A percentile compares a stretch with the other conserved stretches of the same genome.
Evolutionary conservation across 2,329 filamentous ascomycete genomes (phyloP).

Genomic region (Chaetomium strumarium): DNA sequence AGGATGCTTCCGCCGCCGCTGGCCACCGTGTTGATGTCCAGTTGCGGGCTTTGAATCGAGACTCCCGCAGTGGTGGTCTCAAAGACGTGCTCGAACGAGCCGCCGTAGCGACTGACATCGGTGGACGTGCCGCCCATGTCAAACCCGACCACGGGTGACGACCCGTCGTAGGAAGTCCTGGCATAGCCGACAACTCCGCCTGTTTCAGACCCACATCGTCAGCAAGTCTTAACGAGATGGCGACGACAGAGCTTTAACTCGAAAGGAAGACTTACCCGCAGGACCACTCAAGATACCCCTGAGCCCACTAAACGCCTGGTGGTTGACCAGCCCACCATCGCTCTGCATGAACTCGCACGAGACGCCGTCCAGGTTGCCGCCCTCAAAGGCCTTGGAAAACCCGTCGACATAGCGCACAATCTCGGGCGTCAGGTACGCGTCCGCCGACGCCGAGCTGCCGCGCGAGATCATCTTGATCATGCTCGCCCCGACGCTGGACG

Average conservation of each 20-base stretch:
- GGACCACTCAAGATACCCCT: conserved; percentile 83
- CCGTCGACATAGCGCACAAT: conserved; percentile 70
- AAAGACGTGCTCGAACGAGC: conserved; percentile 87
- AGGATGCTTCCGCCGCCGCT: conserved; percentile 80
- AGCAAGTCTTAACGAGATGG: too few relatives aligned
- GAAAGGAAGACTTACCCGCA: conserved; percentile 36
- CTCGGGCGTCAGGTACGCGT: conserved; percentile 73
- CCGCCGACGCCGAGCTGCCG: conserved; percentile 70
- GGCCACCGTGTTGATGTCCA: conserved; percentile 93
- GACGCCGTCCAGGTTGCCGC: conserved; percentile 67
- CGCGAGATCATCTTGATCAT: conserved; percentile 79
- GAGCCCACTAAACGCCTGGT: conserved; percentile 76
- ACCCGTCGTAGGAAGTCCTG: conserved; percentile 79
- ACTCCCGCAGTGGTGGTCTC: conserved; percentile 93
- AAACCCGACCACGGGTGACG: conserved; percentile 87
- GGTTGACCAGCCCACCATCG: conserved; percentile 67
- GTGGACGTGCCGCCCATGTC: conserved; percentile 95
- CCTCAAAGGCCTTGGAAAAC: conserved; percentile 74
- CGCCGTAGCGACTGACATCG: conserved; percentile 83
- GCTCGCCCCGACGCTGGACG: conserved; percentile 70
- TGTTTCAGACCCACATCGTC: too few relatives aligned
- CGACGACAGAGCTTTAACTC: too few relatives aligned
- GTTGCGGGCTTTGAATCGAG: conserved; percentile 83
- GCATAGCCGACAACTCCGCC: conserved; percentile 91
- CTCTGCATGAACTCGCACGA: conserved; percentile 95